Percentiles rank a stretch among this genome's conserved stretches.
Evolutionary conservation across 1,284 basidiomycete species (phyloP).

Genomic region (Rhizoctonia solani): DNA sequence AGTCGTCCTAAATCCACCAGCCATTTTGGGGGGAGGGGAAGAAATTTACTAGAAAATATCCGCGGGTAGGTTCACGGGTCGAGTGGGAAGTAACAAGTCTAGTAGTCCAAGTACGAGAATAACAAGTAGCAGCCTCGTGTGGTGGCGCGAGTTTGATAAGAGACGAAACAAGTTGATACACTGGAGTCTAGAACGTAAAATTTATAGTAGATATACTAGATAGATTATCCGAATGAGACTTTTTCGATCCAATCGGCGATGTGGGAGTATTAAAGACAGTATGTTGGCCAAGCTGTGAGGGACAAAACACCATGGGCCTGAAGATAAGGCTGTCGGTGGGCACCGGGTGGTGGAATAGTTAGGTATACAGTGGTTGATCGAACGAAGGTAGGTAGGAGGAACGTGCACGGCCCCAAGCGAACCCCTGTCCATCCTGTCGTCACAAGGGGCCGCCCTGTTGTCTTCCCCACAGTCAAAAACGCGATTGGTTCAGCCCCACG

Average conservation of each 20-base stretch:
- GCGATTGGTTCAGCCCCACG: conserved; percentile 19
- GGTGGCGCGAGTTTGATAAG: no score
- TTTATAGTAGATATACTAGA: not conserved
- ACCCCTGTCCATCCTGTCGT: conserved; percentile 16
- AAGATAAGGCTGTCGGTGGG: no score
- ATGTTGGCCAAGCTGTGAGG: not conserved
- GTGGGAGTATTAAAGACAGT: not conserved
- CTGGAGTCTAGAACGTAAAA: not conserved
- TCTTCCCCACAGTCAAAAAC: conserved; percentile 16
- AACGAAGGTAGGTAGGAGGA: conserved; percentile 7
- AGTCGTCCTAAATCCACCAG: conserved; percentile 12
- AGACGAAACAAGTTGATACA: no score
- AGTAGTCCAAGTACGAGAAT: not conserved
- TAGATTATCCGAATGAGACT: not conserved
- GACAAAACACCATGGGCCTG: not conserved
- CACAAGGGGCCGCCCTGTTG: not conserved
- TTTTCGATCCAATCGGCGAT: not conserved
- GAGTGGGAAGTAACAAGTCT: no score
- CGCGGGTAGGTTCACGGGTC: not conserved
- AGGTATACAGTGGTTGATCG: not conserved
- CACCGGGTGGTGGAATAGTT: no score
- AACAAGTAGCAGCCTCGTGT: not conserved
- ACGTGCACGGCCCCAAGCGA: not conserved
- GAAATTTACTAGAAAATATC: no score
- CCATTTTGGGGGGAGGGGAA: conserved; percentile 17